Conservation (phyloP, 495 filamentous ascomycete species). For the Collariella sp. region DNA sequence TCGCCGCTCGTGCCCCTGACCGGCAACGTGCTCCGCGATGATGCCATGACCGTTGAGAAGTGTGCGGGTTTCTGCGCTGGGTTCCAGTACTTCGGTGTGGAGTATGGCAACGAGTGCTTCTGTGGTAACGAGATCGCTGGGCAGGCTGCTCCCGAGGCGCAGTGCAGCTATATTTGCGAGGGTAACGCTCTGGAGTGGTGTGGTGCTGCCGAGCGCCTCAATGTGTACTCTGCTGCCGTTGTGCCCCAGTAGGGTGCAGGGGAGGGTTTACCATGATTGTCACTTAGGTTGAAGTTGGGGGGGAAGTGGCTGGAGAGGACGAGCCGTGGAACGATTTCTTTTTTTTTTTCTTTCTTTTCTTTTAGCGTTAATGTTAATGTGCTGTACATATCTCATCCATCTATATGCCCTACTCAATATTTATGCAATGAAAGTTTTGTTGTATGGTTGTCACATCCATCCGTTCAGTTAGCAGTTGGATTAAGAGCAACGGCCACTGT, state of each 20-base stretch:
- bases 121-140: slow-evolving; percentile 15
- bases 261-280: too few relatives aligned
- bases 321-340: too few relatives aligned
- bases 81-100: slow-evolving; percentile 12
- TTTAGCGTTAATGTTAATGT: neutral
- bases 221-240: slow-evolving; percentile 3
- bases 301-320: too few relatives aligned
- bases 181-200: slow-evolving; percentile 13
- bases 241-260: neutral
- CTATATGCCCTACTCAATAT: too few relatives aligned
- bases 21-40: slow-evolving; percentile 6
- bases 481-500: too few relatives aligned
- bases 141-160: slow-evolving; percentile 2
- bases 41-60: slow-evolving; percentile 27
- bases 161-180: slow-evolving; percentile 14
- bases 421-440: too few relatives aligned
- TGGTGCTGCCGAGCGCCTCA: slow-evolving; percentile 9
- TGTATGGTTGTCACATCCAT: too few relatives aligned
- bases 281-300: neutral
- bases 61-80: slow-evolving; percentile 27
- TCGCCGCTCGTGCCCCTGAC: slow-evolving; percentile 17
- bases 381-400: neutral
- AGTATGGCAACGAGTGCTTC: slow-evolving; percentile 15
- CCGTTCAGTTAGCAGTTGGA: too few relatives aligned
- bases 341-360: neutral